Base-by-base conservation (phyloP, 2,329 filamentous ascomycete genomes). In the Diaporthe sp. region DNA sequence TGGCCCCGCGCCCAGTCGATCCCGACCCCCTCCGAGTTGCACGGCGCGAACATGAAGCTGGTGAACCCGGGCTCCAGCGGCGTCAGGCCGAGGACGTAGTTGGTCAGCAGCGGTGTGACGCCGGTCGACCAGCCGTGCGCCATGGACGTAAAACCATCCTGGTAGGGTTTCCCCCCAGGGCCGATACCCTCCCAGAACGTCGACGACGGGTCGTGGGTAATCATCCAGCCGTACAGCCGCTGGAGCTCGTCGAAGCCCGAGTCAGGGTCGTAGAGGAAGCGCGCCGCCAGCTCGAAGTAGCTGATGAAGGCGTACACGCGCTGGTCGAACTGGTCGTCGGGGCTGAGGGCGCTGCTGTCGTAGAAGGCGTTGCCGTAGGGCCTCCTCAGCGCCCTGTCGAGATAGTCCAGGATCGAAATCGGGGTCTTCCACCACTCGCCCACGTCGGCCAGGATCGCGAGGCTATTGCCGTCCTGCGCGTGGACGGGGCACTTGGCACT, bases 171-270 rank as follows among this genome's bases (percentile, higher is more conserved):
- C 0, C 87, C 87, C 28, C 80, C 78, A 0, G 79, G 76, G 1
- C 86, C 87, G 67, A 89, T 86, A 0, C 87, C 88, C 77, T 89
- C 88, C 88, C 88, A 89, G 76, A 85, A 83, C 4, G 88, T 89
- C 19, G 86, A 78, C 0, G 81, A 81, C 0, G 87, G 87, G 76
- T 89, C 87, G 13, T 85, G 81, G 0, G 77, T 76, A 4, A 84
- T 79, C 87, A 89, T 89, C 84, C 86, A 88, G 5, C 86, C 86
- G 75, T 88, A 89, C 22, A 88, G 79, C 25, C 87, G 81, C 55
- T 83, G 79, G 19, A 88, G 81, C 78, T 88, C 83, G 35, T 88
- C 86, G 0, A 87, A 78, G 0, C 85, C 87, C 9, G 82, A 83
- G 1, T 75, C 77, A 12, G 28, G 3, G 33, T 60, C 72, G 7